Conservation (phyloP, 1,284 basidiomycete genomes). For the Leccinum subrobustum region DNA sequence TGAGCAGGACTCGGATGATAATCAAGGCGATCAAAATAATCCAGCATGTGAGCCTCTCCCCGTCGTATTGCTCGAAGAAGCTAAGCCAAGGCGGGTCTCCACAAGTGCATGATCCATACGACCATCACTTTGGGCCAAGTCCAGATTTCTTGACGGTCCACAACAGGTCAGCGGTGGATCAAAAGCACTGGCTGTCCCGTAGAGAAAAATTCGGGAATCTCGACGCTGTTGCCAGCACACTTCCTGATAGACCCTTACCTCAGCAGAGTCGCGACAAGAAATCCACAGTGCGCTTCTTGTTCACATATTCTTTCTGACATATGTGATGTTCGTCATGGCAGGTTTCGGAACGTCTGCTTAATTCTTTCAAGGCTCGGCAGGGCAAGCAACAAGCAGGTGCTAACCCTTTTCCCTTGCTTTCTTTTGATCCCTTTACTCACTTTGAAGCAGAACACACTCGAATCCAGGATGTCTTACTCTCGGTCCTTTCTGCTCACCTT, state of each 20-base stretch:
- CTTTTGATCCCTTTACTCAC: constrained; percentile 10
- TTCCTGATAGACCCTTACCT: constrained; percentile 42
- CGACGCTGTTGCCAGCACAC: constrained; percentile 52
- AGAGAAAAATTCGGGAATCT: constrained; percentile 46
- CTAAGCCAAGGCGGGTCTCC: not conserved
- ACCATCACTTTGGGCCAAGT: constrained; percentile 64
- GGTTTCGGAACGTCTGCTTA: constrained; percentile 61
- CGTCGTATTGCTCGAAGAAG: not conserved
- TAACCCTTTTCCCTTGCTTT: constrained; percentile 11
- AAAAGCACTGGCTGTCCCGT: constrained; percentile 48
- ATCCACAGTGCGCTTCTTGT: constrained; percentile 28
- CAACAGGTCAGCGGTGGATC: constrained; percentile 48
- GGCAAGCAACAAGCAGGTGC: constrained; percentile 53
- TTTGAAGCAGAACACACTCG: constrained; percentile 46
- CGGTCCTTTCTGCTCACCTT: constrained; percentile 61
- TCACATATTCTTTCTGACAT: not conserved
- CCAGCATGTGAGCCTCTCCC: constrained; percentile 28
- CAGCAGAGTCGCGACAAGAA: constrained; percentile 26
- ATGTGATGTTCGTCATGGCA: constrained; percentile 26
- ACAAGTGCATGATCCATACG: constrained; percentile 47
- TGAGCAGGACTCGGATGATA: constrained; percentile 13
- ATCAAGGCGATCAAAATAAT: constrained; percentile 14
- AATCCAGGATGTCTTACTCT: constrained; percentile 64
- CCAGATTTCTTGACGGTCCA: constrained; percentile 47
- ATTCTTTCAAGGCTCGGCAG: constrained; percentile 54